phyloP scores from a whole-genome alignment of 2,329 filamentous ascomycete species.

The Raffaelea albimanens region DNA sequence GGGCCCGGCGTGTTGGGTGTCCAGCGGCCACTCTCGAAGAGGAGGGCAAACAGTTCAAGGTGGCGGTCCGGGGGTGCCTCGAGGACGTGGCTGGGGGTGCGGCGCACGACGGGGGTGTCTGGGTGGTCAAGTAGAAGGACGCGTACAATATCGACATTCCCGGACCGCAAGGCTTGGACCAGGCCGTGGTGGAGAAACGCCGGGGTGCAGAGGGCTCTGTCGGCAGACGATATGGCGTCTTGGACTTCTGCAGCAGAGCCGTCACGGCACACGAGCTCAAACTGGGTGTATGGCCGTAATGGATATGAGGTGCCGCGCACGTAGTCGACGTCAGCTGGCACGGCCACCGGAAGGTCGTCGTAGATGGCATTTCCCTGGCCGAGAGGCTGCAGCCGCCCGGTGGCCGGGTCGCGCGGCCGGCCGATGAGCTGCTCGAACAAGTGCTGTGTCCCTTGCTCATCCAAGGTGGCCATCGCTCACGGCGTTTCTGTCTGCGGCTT shows the following conservation, averaged over 20 bases:
- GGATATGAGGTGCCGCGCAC: not conserved
- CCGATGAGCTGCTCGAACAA: no score
- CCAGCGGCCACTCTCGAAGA: not conserved
- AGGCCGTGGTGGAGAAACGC: not conserved
- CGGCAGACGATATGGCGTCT: not conserved
- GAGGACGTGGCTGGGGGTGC: not conserved
- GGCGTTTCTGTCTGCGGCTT: no score
- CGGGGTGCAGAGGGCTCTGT: not conserved
- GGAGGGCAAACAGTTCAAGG: not conserved
- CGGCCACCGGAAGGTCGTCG: not conserved
- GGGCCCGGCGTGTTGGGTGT: slow-evolving; percentile 1
- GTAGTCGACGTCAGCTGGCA: not conserved
- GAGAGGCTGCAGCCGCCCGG: not conserved
- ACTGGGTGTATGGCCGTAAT: not conserved
- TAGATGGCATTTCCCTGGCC: not conserved
- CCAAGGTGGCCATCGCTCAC: no score
- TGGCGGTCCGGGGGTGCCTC: not conserved
- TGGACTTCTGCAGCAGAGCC: not conserved
- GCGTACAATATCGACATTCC: not conserved
- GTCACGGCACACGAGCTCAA: not conserved
- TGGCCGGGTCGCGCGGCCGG: not conserved
- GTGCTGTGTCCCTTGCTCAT: no score
- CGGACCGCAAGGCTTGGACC: not conserved
- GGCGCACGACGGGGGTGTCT: not conserved
- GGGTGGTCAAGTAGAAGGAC: not conserved